Conservation (phyloP, 352 stramenopile species). For the Halophytophthora batemanensis region DNA sequence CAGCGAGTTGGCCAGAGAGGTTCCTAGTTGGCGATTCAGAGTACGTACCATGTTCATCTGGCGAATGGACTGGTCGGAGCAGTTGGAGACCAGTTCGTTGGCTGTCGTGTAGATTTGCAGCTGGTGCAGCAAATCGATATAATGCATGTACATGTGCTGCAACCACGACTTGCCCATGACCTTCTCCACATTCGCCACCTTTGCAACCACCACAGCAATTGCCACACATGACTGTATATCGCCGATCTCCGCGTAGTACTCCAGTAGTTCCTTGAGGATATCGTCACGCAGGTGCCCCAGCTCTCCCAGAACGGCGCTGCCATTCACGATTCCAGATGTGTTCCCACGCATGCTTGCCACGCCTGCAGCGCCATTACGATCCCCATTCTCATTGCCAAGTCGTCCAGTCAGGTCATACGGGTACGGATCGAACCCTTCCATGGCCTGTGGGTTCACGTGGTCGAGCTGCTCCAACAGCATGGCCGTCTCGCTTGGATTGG, state of each 20-base stretch:
- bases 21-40: neutral
- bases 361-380: slow-evolving; percentile 24
- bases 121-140: slow-evolving; percentile 86
- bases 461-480: slow-evolving; percentile 85
- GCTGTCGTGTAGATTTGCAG: slow-evolving; percentile 85
- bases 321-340: slow-evolving; percentile 68
- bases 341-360: slow-evolving; percentile 28
- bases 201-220: slow-evolving; percentile 68
- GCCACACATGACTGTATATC: slow-evolving; percentile 85
- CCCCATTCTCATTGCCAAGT: slow-evolving; percentile 23
- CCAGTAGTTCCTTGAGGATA: slow-evolving; percentile 83
- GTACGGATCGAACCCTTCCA: slow-evolving; percentile 85
- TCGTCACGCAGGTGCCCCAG: slow-evolving; percentile 65
- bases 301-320: slow-evolving; percentile 73
- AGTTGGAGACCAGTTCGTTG: slow-evolving; percentile 85
- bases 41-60: slow-evolving; percentile 87
- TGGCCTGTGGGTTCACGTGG: slow-evolving; percentile 82
- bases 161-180: slow-evolving; percentile 84
- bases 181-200: slow-evolving; percentile 74
- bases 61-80: slow-evolving; percentile 81
- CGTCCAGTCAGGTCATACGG: slow-evolving; percentile 53
- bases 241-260: slow-evolving; percentile 84
- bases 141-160: slow-evolving; percentile 91
- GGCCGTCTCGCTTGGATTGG: slow-evolving; percentile 58
- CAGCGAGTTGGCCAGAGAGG: neutral